Conservation (phyloP, 225 moss, liverwort and hornwort genomes). For the Bryum argenteum region DNA sequence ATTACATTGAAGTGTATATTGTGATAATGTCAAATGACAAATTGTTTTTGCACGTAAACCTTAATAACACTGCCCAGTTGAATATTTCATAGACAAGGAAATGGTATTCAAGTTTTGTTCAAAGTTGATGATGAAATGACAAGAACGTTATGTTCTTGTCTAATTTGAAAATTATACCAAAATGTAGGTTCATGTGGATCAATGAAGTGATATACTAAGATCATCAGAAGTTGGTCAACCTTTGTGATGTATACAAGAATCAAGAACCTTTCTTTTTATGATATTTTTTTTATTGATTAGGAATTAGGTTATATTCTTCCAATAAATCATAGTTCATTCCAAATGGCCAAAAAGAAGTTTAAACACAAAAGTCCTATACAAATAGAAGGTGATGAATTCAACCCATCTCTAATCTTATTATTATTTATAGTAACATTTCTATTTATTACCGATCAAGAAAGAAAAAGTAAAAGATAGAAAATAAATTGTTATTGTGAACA, state of each 20-base stretch:
- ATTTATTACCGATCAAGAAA: constrained; percentile 29
- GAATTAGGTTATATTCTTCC: too few species aligned
- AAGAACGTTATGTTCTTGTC: not conserved
- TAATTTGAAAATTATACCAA: not conserved
- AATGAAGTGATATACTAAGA: not conserved
- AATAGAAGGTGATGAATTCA: constrained; percentile 20
- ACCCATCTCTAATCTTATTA: constrained; percentile 25
- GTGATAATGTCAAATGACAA: too few species aligned
- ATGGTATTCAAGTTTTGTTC: not conserved
- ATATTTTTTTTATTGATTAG: not conserved
- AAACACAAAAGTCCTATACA: constrained; percentile 23
- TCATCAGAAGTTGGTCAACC: accelerated
- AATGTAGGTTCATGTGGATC: not conserved
- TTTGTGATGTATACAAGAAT: accelerated
- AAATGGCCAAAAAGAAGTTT: constrained; percentile 31
- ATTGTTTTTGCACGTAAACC: not conserved
- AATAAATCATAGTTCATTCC: not conserved
- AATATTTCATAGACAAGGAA: not conserved
- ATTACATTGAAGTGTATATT: too few species aligned
- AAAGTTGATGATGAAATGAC: not conserved
- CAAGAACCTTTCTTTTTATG: not conserved
- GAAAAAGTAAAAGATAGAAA: not conserved
- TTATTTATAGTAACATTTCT: constrained; percentile 35
- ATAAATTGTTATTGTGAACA: accelerated
- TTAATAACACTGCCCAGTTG: too few species aligned